A percentile compares a stretch with the other conserved stretches of the same genome.
Conservation (phyloP, 148 eudicot species). For the Amaranthus palmeri region DNA sequence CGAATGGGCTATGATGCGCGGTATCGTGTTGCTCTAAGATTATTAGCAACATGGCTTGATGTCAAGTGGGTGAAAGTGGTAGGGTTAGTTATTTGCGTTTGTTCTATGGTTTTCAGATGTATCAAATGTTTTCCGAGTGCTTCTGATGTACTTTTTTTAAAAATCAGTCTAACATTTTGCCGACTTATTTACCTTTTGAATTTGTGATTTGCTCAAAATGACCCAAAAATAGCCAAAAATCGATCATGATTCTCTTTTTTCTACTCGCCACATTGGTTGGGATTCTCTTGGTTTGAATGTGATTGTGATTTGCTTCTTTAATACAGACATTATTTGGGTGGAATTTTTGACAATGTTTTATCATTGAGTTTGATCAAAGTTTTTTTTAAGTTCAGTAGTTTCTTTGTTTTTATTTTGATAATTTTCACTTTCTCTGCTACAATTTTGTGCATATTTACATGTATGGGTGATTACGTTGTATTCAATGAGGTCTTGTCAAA, state of each 20-base stretch:
- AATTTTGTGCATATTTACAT: not conserved
- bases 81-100: constrained; percentile 6
- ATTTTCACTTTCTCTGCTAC: not conserved
- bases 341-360: too few species aligned
- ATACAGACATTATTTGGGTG: too few species aligned
- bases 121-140: not conserved
- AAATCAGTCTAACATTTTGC: too few species aligned
- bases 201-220: too few species aligned
- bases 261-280: not conserved
- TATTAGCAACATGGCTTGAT: constrained; percentile 87
- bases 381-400: not conserved
- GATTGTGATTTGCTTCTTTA: not conserved
- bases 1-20: constrained; percentile 90
- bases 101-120: not conserved
- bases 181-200: too few species aligned
- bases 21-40: constrained; percentile 79
- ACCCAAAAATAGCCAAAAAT: too few species aligned
- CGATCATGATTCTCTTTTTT: not conserved
- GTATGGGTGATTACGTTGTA: not conserved
- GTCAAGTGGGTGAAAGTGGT: constrained; percentile 85
- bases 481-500: not conserved
- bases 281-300: not conserved
- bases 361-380: too few species aligned
- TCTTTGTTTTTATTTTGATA: not conserved
- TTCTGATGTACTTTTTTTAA: not conserved